Evolutionary conservation across 2,329 filamentous ascomycete species (phyloP).

Genomic region (Pestalotiopsis sp.): DNA sequence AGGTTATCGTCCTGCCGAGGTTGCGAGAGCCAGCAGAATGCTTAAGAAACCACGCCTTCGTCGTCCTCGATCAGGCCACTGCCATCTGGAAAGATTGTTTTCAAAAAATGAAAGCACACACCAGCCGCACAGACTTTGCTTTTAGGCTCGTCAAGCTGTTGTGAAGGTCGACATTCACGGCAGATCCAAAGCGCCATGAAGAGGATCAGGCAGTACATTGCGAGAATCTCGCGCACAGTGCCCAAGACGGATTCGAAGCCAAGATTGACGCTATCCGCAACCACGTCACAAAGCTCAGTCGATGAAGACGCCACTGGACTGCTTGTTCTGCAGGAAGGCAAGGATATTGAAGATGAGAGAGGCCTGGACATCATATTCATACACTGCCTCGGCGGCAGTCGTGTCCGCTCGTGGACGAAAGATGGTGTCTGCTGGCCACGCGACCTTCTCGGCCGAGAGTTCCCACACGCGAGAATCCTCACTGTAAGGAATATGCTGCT

Average conservation of each 20-base stretch:
- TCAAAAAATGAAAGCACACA: neutral
- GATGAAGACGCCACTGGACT: neutral
- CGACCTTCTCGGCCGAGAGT: slow-evolving; percentile 12
- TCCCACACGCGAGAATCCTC: slow-evolving; percentile 13
- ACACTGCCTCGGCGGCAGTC: slow-evolving; percentile 13
- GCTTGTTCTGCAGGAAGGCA: neutral
- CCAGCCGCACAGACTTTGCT: neutral
- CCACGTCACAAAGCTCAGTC: neutral
- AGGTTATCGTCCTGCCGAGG: neutral
- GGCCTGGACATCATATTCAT: slow-evolving; percentile 16
- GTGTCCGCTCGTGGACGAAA: slow-evolving; percentile 13
- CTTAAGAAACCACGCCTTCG: neutral
- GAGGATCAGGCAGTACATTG: slow-evolving; percentile 7
- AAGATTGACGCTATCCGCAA: neutral
- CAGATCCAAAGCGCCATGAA: slow-evolving; percentile 1
- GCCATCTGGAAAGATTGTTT: neutral
- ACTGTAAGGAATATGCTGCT: neutral
- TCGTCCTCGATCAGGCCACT: neutral
- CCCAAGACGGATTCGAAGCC: neutral
- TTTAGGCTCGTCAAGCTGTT: neutral
- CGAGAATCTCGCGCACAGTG: neutral
- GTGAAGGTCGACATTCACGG: neutral
- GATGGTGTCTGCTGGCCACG: slow-evolving; percentile 15
- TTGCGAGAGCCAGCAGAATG: neutral
- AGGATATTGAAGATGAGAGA: neutral